phyloP scores from a whole-genome alignment of 2,329 filamentous ascomycete species.

The Fusarium pseudograminearum region DNA sequence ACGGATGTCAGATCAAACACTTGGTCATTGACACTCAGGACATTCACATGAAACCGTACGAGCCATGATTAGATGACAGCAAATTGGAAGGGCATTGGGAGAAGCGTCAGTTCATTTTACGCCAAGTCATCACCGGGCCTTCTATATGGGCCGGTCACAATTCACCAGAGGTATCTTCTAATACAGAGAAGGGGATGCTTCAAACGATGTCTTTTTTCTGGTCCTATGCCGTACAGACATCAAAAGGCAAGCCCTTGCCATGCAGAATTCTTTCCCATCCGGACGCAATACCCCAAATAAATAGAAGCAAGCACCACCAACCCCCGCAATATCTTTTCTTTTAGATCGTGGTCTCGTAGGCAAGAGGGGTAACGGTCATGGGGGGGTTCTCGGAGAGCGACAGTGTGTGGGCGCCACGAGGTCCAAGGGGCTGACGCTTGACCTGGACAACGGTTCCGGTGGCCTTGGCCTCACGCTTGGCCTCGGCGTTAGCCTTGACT shows the following conservation, averaged over 20 bases:
- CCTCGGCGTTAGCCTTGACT: slow-evolving; percentile 95
- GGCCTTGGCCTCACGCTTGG: slow-evolving; percentile 93
- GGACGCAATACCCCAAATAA: slow-evolving; percentile 59
- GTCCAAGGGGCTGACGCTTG: slow-evolving; percentile 87
- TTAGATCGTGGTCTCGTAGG: slow-evolving; percentile 99
- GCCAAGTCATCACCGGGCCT: slow-evolving; percentile 10
- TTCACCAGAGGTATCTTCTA: slow-evolving; percentile 43
- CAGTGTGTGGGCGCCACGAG: slow-evolving; percentile 84
- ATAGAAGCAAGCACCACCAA: slow-evolving; percentile 54
- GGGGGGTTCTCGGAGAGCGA: slow-evolving; percentile 84
- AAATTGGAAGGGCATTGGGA: background rate
- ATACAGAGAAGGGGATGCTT: slow-evolving; percentile 41
- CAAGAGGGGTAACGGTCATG: slow-evolving; percentile 89
- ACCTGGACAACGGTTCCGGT: slow-evolving; percentile 88
- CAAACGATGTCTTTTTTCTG: slow-evolving; percentile 53
- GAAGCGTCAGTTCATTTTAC: slow-evolving; percentile 26
- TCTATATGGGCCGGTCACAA: slow-evolving; percentile 16
- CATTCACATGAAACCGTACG: background rate
- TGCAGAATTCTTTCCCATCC: slow-evolving; percentile 60
- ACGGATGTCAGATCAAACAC: background rate
- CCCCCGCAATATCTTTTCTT: slow-evolving; percentile 48
- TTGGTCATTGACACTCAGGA: too few relatives aligned
- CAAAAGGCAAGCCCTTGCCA: slow-evolving; percentile 58
- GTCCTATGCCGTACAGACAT: slow-evolving; percentile 57
- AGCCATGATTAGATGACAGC: background rate